Evolutionary conservation across 331 rosid species (phyloP), one percentile per base, ranked within the genome.

Genomic region (Arachis monticola): DNA sequence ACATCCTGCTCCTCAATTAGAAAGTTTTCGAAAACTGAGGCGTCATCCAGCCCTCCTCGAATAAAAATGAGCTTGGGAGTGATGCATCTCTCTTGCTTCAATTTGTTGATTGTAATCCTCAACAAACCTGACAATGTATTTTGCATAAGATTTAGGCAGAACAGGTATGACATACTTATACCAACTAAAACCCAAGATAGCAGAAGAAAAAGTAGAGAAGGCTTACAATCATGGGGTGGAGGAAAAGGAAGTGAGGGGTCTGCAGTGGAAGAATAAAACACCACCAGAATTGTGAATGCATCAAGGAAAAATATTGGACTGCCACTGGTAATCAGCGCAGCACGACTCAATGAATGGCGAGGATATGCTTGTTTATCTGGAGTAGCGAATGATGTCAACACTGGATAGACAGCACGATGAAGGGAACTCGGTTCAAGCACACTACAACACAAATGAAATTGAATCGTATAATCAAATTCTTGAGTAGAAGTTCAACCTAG

Each of bases 1-100:
- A 94, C 99, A n/a, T 92, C 96, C 75, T 92, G 99, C 81, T 94
- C 99, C 86, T 94, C 99, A 3, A 94, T 94, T 75, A 94, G 93
- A 82, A 84, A 92, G 87, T 86, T 92, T 77, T 94, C 97, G 17
- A 94, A 94, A 76, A 84, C 41, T 5, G 97, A 84, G 47, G 97
- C 97, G 78, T 94, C 97, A 7, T 91, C 99, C 59, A 83, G 95
- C 67, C 99, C 97, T 68, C 97, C 99, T 58, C 78, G 85, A 70
- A 94, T 88, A 81, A 94, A 90, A 60, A 88, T 55, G 76, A 94
- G 97, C 70, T 92, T 94, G 1, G 99, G 99, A 67, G 99, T 90
- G 78, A 94, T 88, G 77, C 93, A 92, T 80, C 99, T 90, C 77
- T 92, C 96, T 87, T 87, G 86, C 90, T 92, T 94, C 81, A 90